Percentiles rank a stretch among this genome's conserved stretches.
Conservation (phyloP, 2,329 filamentous ascomycete genomes). For the Beauveria pseudobassiana region DNA sequence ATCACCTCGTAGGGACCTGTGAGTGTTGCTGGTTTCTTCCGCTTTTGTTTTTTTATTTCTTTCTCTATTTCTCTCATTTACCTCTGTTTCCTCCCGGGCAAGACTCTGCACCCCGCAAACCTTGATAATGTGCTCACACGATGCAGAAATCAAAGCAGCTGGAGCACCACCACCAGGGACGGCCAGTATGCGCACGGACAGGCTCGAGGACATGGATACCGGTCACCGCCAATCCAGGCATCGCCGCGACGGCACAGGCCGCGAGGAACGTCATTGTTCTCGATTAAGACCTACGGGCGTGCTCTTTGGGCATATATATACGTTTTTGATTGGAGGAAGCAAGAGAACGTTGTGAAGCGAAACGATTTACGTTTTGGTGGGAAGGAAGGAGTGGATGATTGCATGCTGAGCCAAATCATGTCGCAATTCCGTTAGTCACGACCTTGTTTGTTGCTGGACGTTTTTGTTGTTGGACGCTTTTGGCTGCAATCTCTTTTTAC, state of each 20-base stretch:
- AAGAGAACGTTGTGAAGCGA: background rate
- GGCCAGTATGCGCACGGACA: slow-evolving; percentile 1
- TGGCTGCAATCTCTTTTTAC: background rate
- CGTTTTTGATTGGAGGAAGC: background rate
- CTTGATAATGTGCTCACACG: slow-evolving; percentile 6
- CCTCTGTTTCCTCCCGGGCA: background rate
- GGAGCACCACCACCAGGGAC: background rate
- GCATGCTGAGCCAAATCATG: background rate
- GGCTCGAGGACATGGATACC: slow-evolving; percentile 1
- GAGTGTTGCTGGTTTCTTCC: slow-evolving; percentile 8
- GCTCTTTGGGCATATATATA: background rate
- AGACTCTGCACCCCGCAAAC: background rate
- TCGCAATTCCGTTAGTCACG: background rate
- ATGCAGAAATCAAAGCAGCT: slow-evolving; percentile 5
- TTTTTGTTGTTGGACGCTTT: background rate
- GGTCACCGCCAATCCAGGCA: slow-evolving; percentile 4
- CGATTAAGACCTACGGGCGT: background rate
- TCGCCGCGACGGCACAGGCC: slow-evolving; percentile 5
- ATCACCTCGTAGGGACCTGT: slow-evolving; percentile 10
- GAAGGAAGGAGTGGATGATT: background rate
- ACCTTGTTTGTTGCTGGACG: background rate
- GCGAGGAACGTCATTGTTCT: slow-evolving; percentile 5
- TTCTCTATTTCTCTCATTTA: background rate
- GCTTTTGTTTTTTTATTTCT: background rate
- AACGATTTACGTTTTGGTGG: background rate